Evolutionary conservation across 805 yeast genomes (phyloP), one percentile per base, ranked within the genome.

Genomic region (Yarrowia bubula): DNA sequence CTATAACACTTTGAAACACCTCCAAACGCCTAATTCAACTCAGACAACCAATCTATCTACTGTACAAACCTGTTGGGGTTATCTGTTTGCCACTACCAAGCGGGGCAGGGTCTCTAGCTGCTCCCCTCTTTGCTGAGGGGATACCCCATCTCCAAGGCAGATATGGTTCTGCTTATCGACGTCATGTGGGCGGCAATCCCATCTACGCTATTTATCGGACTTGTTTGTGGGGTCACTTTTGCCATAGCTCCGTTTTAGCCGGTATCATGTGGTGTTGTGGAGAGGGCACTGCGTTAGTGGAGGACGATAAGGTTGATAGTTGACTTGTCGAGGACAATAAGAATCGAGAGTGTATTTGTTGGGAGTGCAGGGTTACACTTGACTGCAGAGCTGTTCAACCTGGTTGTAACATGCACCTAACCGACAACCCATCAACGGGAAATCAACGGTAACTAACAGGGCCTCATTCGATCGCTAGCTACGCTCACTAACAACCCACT

Each of bases 271-370:
- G 35, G 28, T 48, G 32, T 18, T 35, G 55, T 48, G 55, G 33
- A 41, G 41, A 22, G 55, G 8, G 15, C 4, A 17, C 10, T 8
- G 28, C 28, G 17, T 48, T 48, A 48, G 55, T 48, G 41, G 55
- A 35, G 55, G 55, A 17, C 10, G 41, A 9, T 33, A 33, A 48
- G 55, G 55, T 48, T 48, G 55, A 35, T 48, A 48, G 41, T 48
- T 48, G 41, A 48, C 13, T 0, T 8, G n/a, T 8, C 55, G 41
- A 15, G 41, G 41, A 18, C 3, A 15, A 48, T 48, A 48, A 8
- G 18, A 39, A 33, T 31, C 17, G 31, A 35, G 39, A 22, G 53
- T 32, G 17, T 17, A 10, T 35, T 33, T n/a, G 28, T 47, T 47
- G 53, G 39, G 50, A 46, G 37, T 46, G 28, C 28, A 22, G 28